Base-by-base conservation (phyloP, 2,329 filamentous ascomycete species). In the Trichoderma gracile region DNA sequence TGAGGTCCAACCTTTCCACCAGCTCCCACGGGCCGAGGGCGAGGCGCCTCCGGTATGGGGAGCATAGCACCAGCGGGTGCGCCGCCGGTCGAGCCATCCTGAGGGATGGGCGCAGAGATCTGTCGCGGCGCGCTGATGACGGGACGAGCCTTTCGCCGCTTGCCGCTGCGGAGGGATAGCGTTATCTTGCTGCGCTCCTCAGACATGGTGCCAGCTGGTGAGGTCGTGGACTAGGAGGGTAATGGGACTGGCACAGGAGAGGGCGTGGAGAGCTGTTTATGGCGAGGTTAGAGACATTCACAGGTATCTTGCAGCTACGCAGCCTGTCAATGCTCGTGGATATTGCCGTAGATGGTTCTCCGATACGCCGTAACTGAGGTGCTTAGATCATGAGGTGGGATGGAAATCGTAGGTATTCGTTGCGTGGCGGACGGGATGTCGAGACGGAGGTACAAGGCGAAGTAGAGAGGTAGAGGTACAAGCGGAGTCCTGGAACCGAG, bases 91-190 rank as follows among this genome's bases (percentile, higher is more conserved):
- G 77, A 74, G 65, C 74, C 81, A 77, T 84, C 78, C 69, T 85
- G 83, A 15, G 79, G 77, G 67, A 88, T 83, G 21, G 86, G 86
- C 38, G 78, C 81, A 4, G 86, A 88, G 69, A 89, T 89, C 73
- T 88, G 85, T 68, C 81, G 80, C 30, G 86, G 85, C 7, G 86
- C 83, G 73, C 85, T 88, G 73, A 89, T 88, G 64, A 78, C 78
- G 19, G 85, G 85, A n/a, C 86, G 83, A 52, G 76, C 79, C 72
- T 87, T 88, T 70, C 86, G 80, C 76, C 87, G 88, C 63, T 78
- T 74, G 30, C 84, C 84, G 73, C 81, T 87, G 45, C 87, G 81
- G 64, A 89, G 81, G 65, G 87, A 89, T 69, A 65, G 9, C 9
- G 59, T 62, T 52, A 87, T 84, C 75, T 84, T 86, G 74, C 80